These are phyloP conservation scores for Phytophthora hybrid DNA, from an alignment of 352 stramenopile genomes.

Conservation along the genomic window DNA sequence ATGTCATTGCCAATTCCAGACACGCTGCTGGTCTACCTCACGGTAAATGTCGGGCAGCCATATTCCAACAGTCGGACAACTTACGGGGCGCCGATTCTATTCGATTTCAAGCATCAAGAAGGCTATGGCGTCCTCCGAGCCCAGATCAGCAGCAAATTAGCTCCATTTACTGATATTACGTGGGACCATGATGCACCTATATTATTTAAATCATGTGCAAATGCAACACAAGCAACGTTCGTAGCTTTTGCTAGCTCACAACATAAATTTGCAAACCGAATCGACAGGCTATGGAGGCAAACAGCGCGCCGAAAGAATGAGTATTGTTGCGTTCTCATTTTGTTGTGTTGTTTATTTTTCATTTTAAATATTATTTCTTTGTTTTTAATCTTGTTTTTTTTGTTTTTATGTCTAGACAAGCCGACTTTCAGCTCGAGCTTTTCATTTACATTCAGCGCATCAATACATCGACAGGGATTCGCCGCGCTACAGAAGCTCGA, in stretches of 20 bases:
- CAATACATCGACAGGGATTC: not conserved
- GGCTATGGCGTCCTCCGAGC: not conserved
- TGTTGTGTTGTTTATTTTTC: not conserved
- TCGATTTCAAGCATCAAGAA: not conserved
- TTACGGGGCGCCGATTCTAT: not conserved
- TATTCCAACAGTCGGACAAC: not conserved
- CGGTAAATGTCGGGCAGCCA: not conserved
- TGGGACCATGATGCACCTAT: not conserved
- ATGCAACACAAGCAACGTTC: not conserved
- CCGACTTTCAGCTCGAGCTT: slow-evolving; percentile 6
- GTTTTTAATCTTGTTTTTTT: not conserved
- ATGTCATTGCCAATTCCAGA: not conserved
- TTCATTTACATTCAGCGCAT: not conserved
- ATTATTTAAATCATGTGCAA: not conserved
- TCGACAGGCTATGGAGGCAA: not conserved
- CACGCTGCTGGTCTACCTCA: not conserved
- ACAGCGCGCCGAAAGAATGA: not conserved
- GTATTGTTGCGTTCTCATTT: not conserved
- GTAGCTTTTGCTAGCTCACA: slow-evolving; percentile 1
- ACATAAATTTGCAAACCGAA: not conserved
- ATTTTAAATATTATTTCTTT: not conserved
- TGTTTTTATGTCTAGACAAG: not conserved
- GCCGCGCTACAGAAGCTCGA: not conserved
- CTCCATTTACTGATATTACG: not conserved
- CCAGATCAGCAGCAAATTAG: not conserved